A percentile compares a stretch with the other conserved stretches of the same genome.
These are phyloP conservation scores for Ophiostoma triangulosporum DNA, from an alignment of 2,329 filamentous ascomycete genomes.

Conservation along the genomic window DNA sequence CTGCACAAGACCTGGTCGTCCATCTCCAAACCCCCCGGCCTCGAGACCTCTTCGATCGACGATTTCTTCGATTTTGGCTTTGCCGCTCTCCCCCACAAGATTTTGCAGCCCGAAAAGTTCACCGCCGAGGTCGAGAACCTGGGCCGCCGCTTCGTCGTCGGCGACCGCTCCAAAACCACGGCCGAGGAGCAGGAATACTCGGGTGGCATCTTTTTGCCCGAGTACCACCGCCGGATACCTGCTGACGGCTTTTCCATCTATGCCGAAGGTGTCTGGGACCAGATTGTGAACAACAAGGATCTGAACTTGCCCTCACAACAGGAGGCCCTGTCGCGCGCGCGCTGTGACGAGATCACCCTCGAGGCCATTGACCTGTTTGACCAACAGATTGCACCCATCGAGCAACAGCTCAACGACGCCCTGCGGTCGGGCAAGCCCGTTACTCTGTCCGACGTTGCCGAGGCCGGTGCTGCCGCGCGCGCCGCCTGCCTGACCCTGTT, in stretches of 20 bases:
- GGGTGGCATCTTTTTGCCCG: slow-evolving; percentile 75
- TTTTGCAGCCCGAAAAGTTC: slow-evolving; percentile 88
- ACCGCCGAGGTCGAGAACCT: slow-evolving; percentile 65
- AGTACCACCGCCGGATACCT: slow-evolving; percentile 91
- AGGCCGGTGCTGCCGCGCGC: slow-evolving; percentile 58
- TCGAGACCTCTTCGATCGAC: slow-evolving; percentile 80
- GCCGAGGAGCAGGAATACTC: slow-evolving; percentile 59
- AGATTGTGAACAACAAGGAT: slow-evolving; percentile 98
- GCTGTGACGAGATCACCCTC: slow-evolving; percentile 89
- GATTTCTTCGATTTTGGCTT: slow-evolving; percentile 99
- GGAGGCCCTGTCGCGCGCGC: slow-evolving; percentile 89
- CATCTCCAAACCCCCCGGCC: slow-evolving; percentile 77
- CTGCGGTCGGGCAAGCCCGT: slow-evolving; percentile 57
- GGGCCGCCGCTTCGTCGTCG: slow-evolving; percentile 68
- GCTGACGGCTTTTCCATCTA: slow-evolving; percentile 95
- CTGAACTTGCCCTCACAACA: slow-evolving; percentile 93
- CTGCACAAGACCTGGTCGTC: slow-evolving; percentile 84
- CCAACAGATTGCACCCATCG: slow-evolving; percentile 63
- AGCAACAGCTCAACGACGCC: slow-evolving; percentile 70
- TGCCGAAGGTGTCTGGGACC: slow-evolving; percentile 89
- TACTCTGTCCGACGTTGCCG: slow-evolving; percentile 63
- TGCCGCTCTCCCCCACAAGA: slow-evolving; percentile 89
- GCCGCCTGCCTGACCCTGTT: slow-evolving; percentile 68
- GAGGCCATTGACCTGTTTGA: slow-evolving; percentile 82
- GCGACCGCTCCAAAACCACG: slow-evolving; percentile 38